These are phyloP conservation scores for Eucalyptus cladocalyx DNA, from an alignment of 345 rosid genomes.

Conservation along the genomic window DNA sequence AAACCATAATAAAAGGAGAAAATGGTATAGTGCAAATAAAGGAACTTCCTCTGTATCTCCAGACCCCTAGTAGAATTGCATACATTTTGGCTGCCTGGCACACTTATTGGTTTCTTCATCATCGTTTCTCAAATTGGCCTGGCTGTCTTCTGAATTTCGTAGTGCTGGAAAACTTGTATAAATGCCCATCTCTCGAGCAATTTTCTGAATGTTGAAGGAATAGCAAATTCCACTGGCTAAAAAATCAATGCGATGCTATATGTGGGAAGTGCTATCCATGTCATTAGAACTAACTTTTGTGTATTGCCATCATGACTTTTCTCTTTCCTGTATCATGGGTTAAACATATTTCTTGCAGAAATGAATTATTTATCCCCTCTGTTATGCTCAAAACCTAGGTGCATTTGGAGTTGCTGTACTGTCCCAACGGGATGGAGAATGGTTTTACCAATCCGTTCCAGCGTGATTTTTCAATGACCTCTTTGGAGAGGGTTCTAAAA, in stretches of 20 bases:
- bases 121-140: background rate
- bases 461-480: conserved; percentile 51
- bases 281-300: background rate
- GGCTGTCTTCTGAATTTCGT: background rate
- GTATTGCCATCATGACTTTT: background rate
- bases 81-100: background rate
- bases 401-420: conserved; percentile 88
- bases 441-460: conserved; percentile 51
- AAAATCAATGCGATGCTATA: background rate
- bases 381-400: conserved; percentile 32
- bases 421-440: conserved; percentile 67
- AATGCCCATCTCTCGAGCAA: background rate
- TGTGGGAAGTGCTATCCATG: background rate
- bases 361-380: background rate
- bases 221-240: background rate
- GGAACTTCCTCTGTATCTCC: background rate
- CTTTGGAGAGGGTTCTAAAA: conserved; percentile 83
- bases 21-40: background rate
- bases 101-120: background rate
- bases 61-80: background rate
- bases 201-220: background rate
- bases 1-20: background rate
- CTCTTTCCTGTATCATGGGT: background rate
- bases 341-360: background rate
- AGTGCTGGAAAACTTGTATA: background rate